Base-by-base conservation (phyloP, 305 asterid genomes). In the Withania somnifera region DNA sequence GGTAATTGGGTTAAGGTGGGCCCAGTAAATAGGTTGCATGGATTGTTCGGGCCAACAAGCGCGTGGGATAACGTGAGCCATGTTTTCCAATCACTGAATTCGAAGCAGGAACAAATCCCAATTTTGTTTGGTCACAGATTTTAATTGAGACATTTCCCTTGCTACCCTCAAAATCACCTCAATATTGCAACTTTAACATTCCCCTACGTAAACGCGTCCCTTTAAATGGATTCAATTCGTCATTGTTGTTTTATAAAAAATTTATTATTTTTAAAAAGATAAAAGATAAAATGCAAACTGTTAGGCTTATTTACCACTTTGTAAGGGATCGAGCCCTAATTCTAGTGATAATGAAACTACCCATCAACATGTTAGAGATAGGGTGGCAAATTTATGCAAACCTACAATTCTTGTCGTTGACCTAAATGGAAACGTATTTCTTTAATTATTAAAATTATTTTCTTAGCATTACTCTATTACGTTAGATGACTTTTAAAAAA, bases 61-160 rank as follows among this genome's bases (percentile, higher is more conserved):
- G 20, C 68, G 36, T 71, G 81, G 83, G 50, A 17, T 68, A 15
- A 22, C 54, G 81, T 69, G 83, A 81, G 81, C 69, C 67, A 20
- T 50, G 81, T 57, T 54, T 34, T 47, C 26, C 82, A 80, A 24
- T 83, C 53, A 19, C 64, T 80, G 84, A 50, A 79, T 50, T 56
- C 61, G 60, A 82, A 58, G 83, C 83, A 26, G 76, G 58, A 15
- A 60, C 75, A 19, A 78, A 42, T 73, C 84, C 85, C 58, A 47
- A 78, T 66, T n/a, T 64, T 51, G 45, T 73, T 14, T 51, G 78
- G 63, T 13, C 24, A 77, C 82, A 7, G 73, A 19, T 50, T 14
- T 17, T 50, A 20, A 24, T 14, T 1, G 40, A 24, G 5, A 73
- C 79, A 73, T 45, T 30, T 32, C 17, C 85, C 5, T 13, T 80